phyloP scores from a whole-genome alignment of 73 alveolate genomes.

The Paramecium sonneborni region DNA sequence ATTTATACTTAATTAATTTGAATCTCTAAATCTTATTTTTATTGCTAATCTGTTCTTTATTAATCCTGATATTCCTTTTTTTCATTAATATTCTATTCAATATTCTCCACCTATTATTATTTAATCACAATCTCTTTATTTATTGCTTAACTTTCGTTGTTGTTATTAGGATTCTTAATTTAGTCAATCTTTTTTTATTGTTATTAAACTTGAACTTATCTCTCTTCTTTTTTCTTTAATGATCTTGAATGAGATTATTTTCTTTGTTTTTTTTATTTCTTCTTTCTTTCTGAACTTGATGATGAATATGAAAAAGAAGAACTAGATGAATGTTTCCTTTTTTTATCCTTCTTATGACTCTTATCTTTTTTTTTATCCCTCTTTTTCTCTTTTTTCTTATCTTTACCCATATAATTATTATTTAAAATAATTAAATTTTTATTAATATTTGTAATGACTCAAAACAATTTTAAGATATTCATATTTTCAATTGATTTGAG shows the following conservation, averaged over 20 bases:
- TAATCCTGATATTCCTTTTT: background rate
- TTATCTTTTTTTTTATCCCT: background rate
- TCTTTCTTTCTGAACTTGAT: background rate
- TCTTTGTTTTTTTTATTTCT: background rate
- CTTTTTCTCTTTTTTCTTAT: background rate
- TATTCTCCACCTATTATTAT: background rate
- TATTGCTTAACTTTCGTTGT: background rate
- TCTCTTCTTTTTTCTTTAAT: background rate
- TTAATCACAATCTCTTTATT: background rate
- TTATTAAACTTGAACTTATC: background rate
- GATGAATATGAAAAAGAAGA: background rate
- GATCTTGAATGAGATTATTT: constrained; percentile 1
- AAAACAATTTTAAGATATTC: too few species aligned
- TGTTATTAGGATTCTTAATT: background rate
- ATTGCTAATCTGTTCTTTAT: background rate
- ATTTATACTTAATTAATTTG: background rate
- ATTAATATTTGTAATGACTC: too few species aligned
- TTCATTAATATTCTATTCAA: background rate
- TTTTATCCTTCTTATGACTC: background rate
- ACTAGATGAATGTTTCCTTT: background rate
- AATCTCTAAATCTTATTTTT: background rate
- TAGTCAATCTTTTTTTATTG: background rate
- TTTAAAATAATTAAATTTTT: too few species aligned
- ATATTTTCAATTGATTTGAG: too few species aligned
- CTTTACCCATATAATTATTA: constrained; percentile 10